phyloP scores from a whole-genome alignment of 1,284 basidiomycete genomes.

The Papiliotrema laurentii region DNA sequence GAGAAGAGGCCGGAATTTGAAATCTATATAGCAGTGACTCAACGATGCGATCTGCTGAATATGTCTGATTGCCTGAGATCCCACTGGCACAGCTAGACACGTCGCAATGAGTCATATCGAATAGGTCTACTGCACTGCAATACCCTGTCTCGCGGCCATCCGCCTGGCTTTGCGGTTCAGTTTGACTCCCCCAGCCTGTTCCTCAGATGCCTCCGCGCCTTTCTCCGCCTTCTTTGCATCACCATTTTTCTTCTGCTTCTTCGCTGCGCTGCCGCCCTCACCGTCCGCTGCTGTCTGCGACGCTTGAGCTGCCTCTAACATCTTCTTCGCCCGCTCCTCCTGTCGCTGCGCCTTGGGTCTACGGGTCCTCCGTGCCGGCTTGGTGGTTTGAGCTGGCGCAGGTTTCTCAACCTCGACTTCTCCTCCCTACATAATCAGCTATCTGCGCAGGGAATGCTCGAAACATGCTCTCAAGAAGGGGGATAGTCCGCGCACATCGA shows the following conservation, averaged over 20 bases:
- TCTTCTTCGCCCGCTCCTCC: neutral
- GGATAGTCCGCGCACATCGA: too few relatives aligned
- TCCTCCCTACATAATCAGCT: neutral
- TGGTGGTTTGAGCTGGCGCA: too few relatives aligned
- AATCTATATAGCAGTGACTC: too few relatives aligned
- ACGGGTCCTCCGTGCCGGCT: too few relatives aligned
- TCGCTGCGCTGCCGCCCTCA: neutral
- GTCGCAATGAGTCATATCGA: too few relatives aligned
- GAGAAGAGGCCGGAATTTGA: too few relatives aligned
- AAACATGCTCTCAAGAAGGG: too few relatives aligned
- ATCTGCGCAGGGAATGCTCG: too few relatives aligned
- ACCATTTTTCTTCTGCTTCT: neutral
- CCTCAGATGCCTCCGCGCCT: neutral
- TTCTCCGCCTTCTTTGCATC: neutral
- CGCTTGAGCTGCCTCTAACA: neutral
- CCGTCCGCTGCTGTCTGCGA: neutral
- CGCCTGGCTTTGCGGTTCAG: neutral
- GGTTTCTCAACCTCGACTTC: neutral
- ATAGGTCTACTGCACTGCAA: too few relatives aligned
- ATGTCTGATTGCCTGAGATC: too few relatives aligned
- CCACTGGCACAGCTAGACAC: too few relatives aligned
- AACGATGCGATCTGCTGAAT: too few relatives aligned
- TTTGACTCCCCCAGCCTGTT: neutral
- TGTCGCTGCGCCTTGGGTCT: neutral
- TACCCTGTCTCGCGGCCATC: neutral